Conservation (phyloP, 176 grass and related monocot genomes). For the Urochloa ruziziensis region DNA sequence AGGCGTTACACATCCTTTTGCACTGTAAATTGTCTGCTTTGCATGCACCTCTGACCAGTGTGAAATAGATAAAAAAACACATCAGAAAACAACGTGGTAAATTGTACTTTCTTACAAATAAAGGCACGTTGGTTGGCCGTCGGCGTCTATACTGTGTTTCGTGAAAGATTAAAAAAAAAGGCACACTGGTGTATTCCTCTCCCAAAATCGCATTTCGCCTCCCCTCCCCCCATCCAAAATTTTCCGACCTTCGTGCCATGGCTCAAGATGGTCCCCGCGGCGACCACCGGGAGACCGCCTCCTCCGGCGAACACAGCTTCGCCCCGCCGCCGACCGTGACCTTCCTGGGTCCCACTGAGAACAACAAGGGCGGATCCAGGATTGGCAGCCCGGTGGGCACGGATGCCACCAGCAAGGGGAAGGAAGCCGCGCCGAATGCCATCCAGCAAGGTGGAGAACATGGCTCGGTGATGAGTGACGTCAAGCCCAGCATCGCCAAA, state of each 20-base stretch:
- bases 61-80: neutral
- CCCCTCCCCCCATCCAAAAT: neutral
- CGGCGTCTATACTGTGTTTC: no score
- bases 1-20: neutral
- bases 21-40: neutral
- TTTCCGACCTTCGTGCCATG: conserved; percentile 4
- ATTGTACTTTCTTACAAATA: neutral
- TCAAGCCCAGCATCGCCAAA: neutral
- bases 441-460: neutral
- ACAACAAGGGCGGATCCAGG: neutral
- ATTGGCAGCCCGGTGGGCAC: neutral
- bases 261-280: neutral
- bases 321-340: neutral
- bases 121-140: no score
- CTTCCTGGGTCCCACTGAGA: neutral
- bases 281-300: neutral
- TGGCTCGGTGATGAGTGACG: neutral
- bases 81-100: neutral
- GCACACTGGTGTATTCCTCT: neutral
- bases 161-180: no score
- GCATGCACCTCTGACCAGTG: neutral
- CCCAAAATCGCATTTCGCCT: neutral
- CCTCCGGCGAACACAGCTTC: neutral
- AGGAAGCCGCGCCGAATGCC: neutral
- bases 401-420: neutral